Percentiles rank a stretch among this genome's conserved stretches.
Evolutionary conservation across 768 basidiomycete species (phyloP).

Genomic region (Suillus cothurnatus): DNA sequence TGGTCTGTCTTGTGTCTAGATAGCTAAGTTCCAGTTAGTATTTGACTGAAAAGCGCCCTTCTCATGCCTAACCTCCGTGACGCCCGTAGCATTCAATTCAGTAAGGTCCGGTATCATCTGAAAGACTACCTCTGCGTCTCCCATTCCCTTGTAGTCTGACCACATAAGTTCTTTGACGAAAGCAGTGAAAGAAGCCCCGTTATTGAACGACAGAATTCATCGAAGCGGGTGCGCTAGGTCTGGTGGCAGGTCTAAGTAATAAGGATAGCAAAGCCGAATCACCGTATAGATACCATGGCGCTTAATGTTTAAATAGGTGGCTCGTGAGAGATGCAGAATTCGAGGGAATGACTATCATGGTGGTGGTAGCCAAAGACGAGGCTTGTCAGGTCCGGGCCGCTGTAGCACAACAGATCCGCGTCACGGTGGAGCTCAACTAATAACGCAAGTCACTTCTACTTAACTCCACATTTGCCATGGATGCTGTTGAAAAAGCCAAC

Average conservation of each 20-base stretch:
- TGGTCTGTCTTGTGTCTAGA: neutral
- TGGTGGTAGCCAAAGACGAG: neutral
- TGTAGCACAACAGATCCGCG: neutral
- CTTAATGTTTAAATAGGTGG: neutral
- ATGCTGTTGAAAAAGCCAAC: slow-evolving; percentile 82
- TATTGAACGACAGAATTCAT: neutral
- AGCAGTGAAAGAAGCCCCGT: neutral
- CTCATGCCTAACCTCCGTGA: too few species aligned
- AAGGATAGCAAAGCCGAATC: neutral
- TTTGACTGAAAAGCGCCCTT: neutral
- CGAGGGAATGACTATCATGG: neutral
- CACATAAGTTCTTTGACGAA: neutral
- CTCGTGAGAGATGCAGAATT: neutral
- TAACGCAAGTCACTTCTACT: neutral
- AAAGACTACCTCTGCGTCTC: neutral
- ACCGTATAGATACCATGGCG: neutral
- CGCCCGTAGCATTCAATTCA: neutral
- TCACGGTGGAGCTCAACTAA: too few species aligned
- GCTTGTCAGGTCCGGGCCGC: neutral
- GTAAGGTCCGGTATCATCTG: neutral
- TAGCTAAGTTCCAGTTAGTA: neutral
- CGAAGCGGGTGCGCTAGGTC: neutral
- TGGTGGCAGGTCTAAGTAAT: neutral
- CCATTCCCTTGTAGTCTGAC: neutral
- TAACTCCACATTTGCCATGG: slow-evolving; percentile 49